Conservation (phyloP, 371 early-diverging fungal species). For the Apophysomyces sp. region DNA sequence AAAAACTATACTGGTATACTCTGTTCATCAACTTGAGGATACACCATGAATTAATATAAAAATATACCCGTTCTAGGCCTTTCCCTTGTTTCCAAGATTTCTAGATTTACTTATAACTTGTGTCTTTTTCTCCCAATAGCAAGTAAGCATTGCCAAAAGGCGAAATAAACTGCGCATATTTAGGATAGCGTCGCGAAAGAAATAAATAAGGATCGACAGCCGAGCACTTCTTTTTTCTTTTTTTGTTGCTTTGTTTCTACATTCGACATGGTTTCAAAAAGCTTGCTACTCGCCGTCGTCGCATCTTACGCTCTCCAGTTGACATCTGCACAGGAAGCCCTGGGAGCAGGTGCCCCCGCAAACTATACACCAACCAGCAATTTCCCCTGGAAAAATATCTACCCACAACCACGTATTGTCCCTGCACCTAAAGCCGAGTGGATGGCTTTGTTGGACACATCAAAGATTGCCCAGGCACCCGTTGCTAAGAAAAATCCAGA, state of each 20-base stretch:
- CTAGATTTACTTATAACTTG: not conserved
- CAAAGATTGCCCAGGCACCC: conserved; percentile 17
- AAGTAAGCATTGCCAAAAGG: not conserved
- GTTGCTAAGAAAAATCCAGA: not conserved
- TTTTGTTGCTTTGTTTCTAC: not conserved
- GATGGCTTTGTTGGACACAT: conserved; percentile 6
- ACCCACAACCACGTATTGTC: conserved; percentile 11
- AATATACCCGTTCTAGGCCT: not conserved
- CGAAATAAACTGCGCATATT: not conserved
- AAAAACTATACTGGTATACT: no score
- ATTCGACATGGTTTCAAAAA: not conserved
- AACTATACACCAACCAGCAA: conserved; percentile 14
- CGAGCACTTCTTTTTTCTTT: not conserved
- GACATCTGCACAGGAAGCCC: not conserved
- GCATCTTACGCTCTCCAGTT: conserved; percentile 4
- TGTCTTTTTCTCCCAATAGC: not conserved
- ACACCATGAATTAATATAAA: not conserved
- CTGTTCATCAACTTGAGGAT: not conserved
- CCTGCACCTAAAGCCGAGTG: conserved; percentile 22
- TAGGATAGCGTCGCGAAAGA: not conserved
- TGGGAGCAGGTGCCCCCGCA: conserved; percentile 6
- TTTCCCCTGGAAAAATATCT: conserved; percentile 19
- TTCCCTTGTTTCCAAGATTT: conserved; percentile 1
- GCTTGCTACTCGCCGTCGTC: not conserved
- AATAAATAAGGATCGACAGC: conserved; percentile 8